These are phyloP conservation scores for Petrea volubilis DNA, from an alignment of 257 asterid species.

Conservation along the genomic window DNA sequence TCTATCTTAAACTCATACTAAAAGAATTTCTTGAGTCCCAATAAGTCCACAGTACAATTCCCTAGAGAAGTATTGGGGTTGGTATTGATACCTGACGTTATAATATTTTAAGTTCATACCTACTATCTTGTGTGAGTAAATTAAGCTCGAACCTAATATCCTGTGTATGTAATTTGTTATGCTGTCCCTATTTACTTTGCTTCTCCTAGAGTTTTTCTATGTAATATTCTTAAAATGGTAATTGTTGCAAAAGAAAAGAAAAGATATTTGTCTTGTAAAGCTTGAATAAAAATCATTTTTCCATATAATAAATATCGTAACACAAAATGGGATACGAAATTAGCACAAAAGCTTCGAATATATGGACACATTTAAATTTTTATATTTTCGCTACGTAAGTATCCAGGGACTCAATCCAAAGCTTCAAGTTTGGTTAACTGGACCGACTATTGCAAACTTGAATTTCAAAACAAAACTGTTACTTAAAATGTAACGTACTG, in stretches of 20 bases:
- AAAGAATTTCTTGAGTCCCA: background rate
- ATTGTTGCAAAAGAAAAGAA: too few species aligned
- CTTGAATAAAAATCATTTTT: too few species aligned
- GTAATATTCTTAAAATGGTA: too few species aligned
- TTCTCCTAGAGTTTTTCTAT: too few species aligned
- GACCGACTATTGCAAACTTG: conserved; percentile 38
- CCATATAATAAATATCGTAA: background rate
- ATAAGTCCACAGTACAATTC: background rate
- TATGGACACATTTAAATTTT: background rate
- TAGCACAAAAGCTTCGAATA: background rate
- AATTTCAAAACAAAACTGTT: conserved; percentile 29
- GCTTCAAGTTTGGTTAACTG: conserved; percentile 42
- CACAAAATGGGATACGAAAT: background rate
- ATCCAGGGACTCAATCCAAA: too few species aligned
- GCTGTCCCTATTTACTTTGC: too few species aligned
- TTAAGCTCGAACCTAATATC: too few species aligned
- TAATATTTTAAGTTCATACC: too few species aligned
- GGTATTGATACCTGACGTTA: too few species aligned
- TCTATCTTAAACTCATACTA: background rate
- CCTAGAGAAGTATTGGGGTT: background rate
- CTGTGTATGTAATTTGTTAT: too few species aligned
- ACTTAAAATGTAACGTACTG: conserved; percentile 24
- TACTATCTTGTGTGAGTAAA: too few species aligned
- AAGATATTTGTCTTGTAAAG: too few species aligned
- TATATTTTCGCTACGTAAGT: background rate